Conservation (phyloP, 1,139 yeast species). For the Geotrichum bryndzae region DNA sequence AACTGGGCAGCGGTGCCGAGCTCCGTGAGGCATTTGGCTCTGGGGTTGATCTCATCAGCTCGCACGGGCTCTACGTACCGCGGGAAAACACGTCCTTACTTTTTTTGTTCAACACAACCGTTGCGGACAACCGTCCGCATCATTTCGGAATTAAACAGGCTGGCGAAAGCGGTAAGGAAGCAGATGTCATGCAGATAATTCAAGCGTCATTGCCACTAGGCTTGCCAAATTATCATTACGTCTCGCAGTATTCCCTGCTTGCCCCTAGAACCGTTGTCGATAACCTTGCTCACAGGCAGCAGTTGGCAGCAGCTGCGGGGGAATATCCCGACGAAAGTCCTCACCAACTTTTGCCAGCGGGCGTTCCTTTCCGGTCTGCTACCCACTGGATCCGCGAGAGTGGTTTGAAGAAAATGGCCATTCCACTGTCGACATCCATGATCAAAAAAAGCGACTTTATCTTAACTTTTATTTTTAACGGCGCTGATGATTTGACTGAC, state of each 20-base stretch:
- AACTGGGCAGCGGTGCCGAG: slow-evolving; percentile 16
- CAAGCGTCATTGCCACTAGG: slow-evolving; percentile 27
- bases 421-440: slow-evolving; percentile 23
- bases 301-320: neutral
- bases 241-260: slow-evolving; percentile 23
- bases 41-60: slow-evolving; percentile 19
- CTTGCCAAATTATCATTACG: slow-evolving; percentile 24
- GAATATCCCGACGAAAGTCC: neutral
- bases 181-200: slow-evolving; percentile 17
- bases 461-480: slow-evolving; percentile 22
- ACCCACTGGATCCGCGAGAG: slow-evolving; percentile 21
- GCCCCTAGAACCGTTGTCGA: slow-evolving; percentile 20
- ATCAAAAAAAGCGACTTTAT: slow-evolving; percentile 20
- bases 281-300: neutral
- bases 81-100: slow-evolving; percentile 22
- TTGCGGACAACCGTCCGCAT: slow-evolving; percentile 1
- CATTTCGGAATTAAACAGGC: neutral
- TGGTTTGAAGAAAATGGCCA: slow-evolving; percentile 20
- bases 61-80: slow-evolving; percentile 22
- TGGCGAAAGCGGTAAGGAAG: neutral
- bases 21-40: slow-evolving; percentile 19
- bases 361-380: slow-evolving; percentile 19
- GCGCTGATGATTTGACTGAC: slow-evolving; percentile 18
- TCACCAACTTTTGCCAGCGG: neutral
- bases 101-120: slow-evolving; percentile 25